These are phyloP conservation scores for Amylostereum areolatum DNA, from an alignment of 1,284 basidiomycete genomes.

Conservation along the genomic window DNA sequence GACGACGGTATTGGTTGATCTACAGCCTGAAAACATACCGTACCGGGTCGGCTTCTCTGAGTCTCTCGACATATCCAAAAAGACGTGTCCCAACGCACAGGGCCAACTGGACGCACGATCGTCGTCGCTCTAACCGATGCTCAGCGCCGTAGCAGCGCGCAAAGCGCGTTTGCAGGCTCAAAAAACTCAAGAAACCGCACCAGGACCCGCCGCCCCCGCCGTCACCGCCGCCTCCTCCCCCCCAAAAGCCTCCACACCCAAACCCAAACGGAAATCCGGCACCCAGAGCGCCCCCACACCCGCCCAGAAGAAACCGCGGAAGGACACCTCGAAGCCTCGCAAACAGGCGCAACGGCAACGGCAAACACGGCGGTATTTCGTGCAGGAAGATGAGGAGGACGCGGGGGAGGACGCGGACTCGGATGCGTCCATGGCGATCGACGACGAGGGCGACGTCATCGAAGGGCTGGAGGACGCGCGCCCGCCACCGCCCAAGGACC, in stretches of 20 bases:
- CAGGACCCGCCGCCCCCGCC: conserved; percentile 5
- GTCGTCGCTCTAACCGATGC: conserved; percentile 27
- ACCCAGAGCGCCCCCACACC: conserved; percentile 11
- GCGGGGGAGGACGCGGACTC: conserved; percentile 24
- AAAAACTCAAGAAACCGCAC: conserved; percentile 7
- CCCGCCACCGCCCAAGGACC: neutral
- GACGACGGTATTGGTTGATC: too few relatives aligned
- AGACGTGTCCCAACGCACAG: too few relatives aligned
- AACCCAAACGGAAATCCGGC: conserved; percentile 27
- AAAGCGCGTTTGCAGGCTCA: conserved; percentile 35
- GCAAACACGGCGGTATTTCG: conserved; percentile 28
- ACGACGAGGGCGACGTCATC: conserved; percentile 22
- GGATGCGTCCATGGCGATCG: conserved; percentile 27
- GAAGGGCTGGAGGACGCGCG: conserved; percentile 13
- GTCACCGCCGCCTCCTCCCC: conserved; percentile 9
- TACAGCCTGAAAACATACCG: too few relatives aligned
- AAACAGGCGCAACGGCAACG: conserved; percentile 12
- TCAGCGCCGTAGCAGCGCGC: conserved; percentile 57
- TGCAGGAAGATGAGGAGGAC: conserved; percentile 25
- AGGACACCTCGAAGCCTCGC: conserved; percentile 16
- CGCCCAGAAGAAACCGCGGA: conserved; percentile 24
- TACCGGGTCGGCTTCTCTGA: too few relatives aligned
- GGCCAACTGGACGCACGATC: too few relatives aligned
- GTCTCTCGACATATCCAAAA: too few relatives aligned
- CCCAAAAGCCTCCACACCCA: conserved; percentile 3